Evolutionary conservation across 2,329 filamentous ascomycete species (phyloP).

Genomic region (Juglanconis juglandina): DNA sequence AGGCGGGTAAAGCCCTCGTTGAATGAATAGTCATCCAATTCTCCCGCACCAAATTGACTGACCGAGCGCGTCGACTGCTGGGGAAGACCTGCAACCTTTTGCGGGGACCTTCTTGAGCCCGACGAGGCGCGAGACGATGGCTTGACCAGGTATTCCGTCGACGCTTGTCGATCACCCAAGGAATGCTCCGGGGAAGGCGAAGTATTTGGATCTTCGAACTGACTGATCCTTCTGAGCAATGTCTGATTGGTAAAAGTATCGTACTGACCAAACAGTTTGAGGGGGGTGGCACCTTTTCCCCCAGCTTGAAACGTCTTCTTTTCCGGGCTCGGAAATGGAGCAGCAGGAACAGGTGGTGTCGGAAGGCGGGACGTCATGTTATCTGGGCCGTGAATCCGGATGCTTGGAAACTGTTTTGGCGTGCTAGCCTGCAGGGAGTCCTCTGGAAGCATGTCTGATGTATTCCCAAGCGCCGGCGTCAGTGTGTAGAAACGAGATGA

Average conservation of each 20-base stretch:
- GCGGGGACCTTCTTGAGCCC: conserved; percentile 1
- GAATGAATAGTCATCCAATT: conserved; percentile 63
- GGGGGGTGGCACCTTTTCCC: conserved; percentile 65
- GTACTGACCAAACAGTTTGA: conserved; percentile 89
- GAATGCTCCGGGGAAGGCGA: conserved; percentile 9
- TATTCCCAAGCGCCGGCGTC: conserved; percentile 60
- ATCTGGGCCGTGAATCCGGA: conserved; percentile 41
- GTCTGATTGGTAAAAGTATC: conserved; percentile 94
- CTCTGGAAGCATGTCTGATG: conserved; percentile 61
- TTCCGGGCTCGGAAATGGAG: conserved; percentile 58
- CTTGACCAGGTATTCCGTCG: not conserved
- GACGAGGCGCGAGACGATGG: not conserved
- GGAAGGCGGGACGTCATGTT: conserved; percentile 21
- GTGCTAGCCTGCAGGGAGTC: conserved; percentile 65
- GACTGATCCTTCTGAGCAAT: conserved; percentile 78
- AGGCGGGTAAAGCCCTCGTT: conserved; percentile 43
- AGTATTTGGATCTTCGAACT: conserved; percentile 65
- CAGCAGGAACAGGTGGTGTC: conserved; percentile 47
- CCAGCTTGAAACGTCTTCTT: conserved; percentile 40
- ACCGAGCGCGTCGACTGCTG: conserved; percentile 29
- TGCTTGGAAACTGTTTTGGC: conserved; percentile 59
- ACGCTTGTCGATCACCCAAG: conserved; percentile 9
- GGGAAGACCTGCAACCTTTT: conserved; percentile 15
- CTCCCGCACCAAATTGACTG: conserved; percentile 59
- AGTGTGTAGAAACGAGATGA: conserved; percentile 70